Conservation (phyloP, 345 rosid species). For the Citrus reticulata region DNA sequence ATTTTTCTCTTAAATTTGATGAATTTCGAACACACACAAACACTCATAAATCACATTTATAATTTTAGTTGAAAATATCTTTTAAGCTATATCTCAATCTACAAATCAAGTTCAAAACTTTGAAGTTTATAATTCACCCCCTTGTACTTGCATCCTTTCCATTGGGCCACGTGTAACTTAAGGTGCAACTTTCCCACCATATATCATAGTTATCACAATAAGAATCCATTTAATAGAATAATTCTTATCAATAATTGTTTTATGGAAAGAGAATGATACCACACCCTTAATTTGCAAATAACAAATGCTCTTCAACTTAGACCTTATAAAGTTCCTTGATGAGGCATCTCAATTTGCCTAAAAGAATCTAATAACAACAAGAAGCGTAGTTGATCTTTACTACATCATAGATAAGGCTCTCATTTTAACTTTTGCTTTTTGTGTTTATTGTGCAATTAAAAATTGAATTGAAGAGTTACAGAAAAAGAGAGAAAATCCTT, state of each 20-base stretch:
- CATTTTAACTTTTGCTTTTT: neutral
- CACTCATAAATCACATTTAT: neutral
- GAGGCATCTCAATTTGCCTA: conserved; percentile 1
- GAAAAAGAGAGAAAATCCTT: neutral
- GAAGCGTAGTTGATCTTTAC: neutral
- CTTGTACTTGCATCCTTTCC: neutral
- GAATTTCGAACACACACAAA: neutral
- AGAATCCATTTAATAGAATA: neutral
- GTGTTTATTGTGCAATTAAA: neutral
- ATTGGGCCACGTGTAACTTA: neutral
- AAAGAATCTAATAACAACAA: neutral
- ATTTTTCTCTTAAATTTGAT: too few species aligned
- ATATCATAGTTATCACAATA: neutral
- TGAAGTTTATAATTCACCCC: neutral
- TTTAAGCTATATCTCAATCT: neutral
- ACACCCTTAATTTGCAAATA: neutral
- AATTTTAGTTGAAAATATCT: neutral
- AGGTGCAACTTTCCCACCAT: neutral
- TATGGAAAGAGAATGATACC: neutral
- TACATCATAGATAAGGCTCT: neutral
- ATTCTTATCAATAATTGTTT: neutral
- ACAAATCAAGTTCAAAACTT: neutral
- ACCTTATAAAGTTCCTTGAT: neutral
- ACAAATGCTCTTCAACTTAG: neutral
- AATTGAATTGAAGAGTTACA: neutral